Evolutionary conservation across 345 rosid species (phyloP), one percentile per base, ranked within the genome.

Genomic region (Bruguiera sexangula): DNA sequence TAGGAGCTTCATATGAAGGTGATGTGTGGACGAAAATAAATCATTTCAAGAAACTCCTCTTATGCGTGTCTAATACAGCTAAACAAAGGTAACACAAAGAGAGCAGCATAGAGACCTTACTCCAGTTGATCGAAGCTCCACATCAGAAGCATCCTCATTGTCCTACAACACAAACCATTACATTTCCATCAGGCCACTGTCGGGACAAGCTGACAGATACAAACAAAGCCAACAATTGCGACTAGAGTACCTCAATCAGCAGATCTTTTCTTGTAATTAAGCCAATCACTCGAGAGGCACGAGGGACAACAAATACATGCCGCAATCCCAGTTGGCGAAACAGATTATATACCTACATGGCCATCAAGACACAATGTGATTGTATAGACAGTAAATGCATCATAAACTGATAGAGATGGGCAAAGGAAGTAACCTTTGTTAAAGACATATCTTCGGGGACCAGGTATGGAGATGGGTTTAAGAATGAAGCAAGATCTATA

Each of bases 401-500:
- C 24, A 32, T 34, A 15, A 1, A 8, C 11, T 27, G 8, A 43
- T 22, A n/a, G 62, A 24, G 6, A 3, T 18, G 36, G 61, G 27
- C 20, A 34, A 53, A 22, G n/a, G 65, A 37, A 55, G 56, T 76
- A 65, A 90, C 99, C 96, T 95, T 95, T n/a, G 99, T 85, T 80
- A 95, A 75, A 15, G 99, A 95, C 98, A 95, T 95, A 68, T 92
- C 97, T 81, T 95, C 99, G 2, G 96, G 96, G 43, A 95, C 96
- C 72, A 92, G 82, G 18, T 90, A 95, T 3, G 99, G 98, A 43
- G 99, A 92, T 6, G 98, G 96, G 80, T 95, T 95, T 86, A 88
- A 75, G 84, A 95, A 83, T 6, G 98, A 96, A 32, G 88, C 92
- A 77, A 95, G 93, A 83, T 95, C 99, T 73, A 95, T 87, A 84